Percentiles rank a stretch among this genome's conserved stretches.
These are phyloP conservation scores for Metarhizium sp. DNA, from an alignment of 2,329 filamentous ascomycete genomes.

Conservation along the genomic window DNA sequence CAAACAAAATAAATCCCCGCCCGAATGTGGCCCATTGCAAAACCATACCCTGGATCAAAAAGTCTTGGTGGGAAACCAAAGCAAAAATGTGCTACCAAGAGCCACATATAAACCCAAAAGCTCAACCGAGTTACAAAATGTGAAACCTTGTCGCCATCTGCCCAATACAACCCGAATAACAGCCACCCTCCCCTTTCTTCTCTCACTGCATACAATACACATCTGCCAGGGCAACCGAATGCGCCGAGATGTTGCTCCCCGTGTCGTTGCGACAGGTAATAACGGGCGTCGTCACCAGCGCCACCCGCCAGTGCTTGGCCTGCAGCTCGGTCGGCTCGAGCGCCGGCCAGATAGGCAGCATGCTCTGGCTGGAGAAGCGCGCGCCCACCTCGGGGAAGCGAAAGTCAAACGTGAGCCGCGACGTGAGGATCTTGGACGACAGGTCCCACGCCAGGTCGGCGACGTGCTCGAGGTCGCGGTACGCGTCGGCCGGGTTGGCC, in stretches of 20 bases:
- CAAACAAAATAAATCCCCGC: too few species aligned
- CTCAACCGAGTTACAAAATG: background rate
- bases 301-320: constrained; percentile 40
- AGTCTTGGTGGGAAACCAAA: too few species aligned
- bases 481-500: constrained; percentile 25
- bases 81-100: too few species aligned
- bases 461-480: constrained; percentile 32
- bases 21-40: too few species aligned
- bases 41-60: too few species aligned
- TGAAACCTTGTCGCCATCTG: too few species aligned
- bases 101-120: background rate
- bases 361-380: constrained; percentile 39
- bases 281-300: constrained; percentile 43
- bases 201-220: constrained; percentile 38
- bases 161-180: too few species aligned
- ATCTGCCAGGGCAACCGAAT: constrained; percentile 34
- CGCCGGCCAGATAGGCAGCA: constrained; percentile 34
- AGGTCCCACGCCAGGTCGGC: constrained; percentile 33
- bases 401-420: constrained; percentile 34
- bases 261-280: constrained; percentile 45
- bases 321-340: constrained; percentile 34
- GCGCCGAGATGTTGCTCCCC: constrained; percentile 33
- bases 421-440: constrained; percentile 36
- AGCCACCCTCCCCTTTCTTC: background rate
- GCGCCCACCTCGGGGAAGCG: constrained; percentile 40